These are phyloP conservation scores for Fusarium lyarnte DNA, from an alignment of 2,329 filamentous ascomycete species.

Conservation along the genomic window DNA sequence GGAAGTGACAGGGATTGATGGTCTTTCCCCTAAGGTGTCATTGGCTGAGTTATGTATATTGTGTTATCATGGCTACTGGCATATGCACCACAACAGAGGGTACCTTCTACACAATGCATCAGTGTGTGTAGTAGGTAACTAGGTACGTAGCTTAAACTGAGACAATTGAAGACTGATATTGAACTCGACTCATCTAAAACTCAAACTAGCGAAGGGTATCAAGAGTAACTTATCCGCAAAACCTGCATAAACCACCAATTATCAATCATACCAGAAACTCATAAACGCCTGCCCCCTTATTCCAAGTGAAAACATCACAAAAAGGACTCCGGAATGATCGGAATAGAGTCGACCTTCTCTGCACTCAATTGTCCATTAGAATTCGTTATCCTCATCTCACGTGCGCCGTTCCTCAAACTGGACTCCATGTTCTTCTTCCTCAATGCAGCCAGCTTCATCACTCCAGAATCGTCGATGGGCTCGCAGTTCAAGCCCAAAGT, in stretches of 20 bases:
- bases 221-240: conserved; percentile 35
- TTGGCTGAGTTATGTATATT: conserved; percentile 8
- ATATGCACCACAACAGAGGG: conserved; percentile 9
- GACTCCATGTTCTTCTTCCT: conserved; percentile 49
- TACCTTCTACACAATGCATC: background rate
- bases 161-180: background rate
- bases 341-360: conserved; percentile 11
- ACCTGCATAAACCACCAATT: conserved; percentile 12
- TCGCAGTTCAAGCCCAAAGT: conserved; percentile 50
- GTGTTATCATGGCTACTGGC: conserved; percentile 9
- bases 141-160: background rate
- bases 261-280: conserved; percentile 4
- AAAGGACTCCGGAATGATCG: conserved; percentile 28
- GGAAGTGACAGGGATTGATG: conserved; percentile 24
- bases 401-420: conserved; percentile 35
- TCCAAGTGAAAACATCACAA: background rate
- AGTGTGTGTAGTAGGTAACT: background rate
- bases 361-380: conserved; percentile 13
- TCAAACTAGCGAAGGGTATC: conserved; percentile 37
- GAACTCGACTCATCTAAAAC: conserved; percentile 23
- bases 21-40: background rate
- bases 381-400: conserved; percentile 36
- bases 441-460: conserved; percentile 49
- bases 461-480: conserved; percentile 48
- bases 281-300: conserved; percentile 22